These are phyloP conservation scores for Fagus sylvatica DNA, from an alignment of 306 rosid species.

Conservation along the genomic window DNA sequence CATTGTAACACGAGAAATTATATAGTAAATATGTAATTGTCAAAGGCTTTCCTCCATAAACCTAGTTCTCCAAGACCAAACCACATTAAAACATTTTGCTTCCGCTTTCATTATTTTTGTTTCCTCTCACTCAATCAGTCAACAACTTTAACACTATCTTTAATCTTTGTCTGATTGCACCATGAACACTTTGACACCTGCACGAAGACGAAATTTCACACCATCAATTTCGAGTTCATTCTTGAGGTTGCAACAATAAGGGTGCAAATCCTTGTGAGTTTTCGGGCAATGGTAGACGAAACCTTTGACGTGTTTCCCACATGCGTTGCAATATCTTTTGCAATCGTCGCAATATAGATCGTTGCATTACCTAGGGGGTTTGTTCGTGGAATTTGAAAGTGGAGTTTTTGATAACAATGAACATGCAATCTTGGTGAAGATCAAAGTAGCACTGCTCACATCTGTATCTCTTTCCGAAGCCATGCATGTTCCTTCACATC, in stretches of 20 bases:
- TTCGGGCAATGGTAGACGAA: too few relatives aligned
- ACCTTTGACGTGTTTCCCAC: neutral
- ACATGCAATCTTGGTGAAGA: conserved; percentile 20
- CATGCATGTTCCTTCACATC: neutral
- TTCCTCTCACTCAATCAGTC: too few relatives aligned
- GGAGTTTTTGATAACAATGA: neutral
- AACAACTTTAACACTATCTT: too few relatives aligned
- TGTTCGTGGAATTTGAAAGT: neutral
- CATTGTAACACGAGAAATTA: too few relatives aligned
- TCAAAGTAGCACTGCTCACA: conserved; percentile 7
- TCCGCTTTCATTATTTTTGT: too few relatives aligned
- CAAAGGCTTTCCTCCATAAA: too few relatives aligned
- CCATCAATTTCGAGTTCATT: neutral
- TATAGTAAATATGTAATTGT: too few relatives aligned
- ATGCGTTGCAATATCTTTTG: neutral
- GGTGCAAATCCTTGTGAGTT: neutral
- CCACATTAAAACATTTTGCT: too few relatives aligned
- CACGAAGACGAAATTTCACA: neutral
- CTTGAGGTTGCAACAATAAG: neutral
- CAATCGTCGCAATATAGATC: too few relatives aligned
- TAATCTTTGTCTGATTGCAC: conserved; percentile 8
- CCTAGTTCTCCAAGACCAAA: too few relatives aligned
- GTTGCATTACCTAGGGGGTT: neutral
- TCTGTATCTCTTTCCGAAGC: conserved; percentile 18
- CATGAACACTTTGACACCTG: conserved; percentile 5